These are phyloP conservation scores for Erythrobasidium hasegawianum DNA, from an alignment of 1,284 basidiomycete genomes.

Conservation along the genomic window DNA sequence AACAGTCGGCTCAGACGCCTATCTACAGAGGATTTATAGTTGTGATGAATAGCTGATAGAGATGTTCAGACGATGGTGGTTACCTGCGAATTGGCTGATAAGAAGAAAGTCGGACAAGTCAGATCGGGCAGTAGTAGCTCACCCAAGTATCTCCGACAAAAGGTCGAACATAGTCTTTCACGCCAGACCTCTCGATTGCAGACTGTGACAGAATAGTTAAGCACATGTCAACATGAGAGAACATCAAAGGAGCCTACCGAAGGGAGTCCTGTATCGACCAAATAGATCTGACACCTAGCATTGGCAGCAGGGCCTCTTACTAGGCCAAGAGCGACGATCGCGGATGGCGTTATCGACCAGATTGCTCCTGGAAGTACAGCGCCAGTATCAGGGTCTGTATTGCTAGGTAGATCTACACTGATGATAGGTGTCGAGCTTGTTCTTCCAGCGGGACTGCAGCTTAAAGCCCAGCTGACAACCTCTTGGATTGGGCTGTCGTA, in stretches of 20 bases:
- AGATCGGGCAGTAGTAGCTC: too few relatives aligned
- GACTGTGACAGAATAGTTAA: background rate
- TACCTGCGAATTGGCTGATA: too few relatives aligned
- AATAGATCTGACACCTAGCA: constrained; percentile 7
- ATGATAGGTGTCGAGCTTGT: constrained; percentile 17
- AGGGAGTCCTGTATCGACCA: constrained; percentile 31
- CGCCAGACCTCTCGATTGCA: constrained; percentile 18
- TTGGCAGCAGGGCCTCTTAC: constrained; percentile 18
- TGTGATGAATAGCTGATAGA: too few relatives aligned
- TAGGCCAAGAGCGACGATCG: constrained; percentile 26
- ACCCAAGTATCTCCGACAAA: constrained; percentile 30
- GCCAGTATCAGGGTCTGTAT: constrained; percentile 34
- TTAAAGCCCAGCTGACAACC: constrained; percentile 19
- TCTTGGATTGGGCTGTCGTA: constrained; percentile 23
- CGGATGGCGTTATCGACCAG: constrained; percentile 26
- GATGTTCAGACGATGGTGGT: too few relatives aligned
- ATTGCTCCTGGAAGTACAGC: constrained; percentile 7
- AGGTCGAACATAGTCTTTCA: constrained; percentile 24
- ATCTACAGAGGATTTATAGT: too few relatives aligned
- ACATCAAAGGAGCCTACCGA: constrained; percentile 6
- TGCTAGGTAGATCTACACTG: constrained; percentile 34
- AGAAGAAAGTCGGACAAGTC: too few relatives aligned
- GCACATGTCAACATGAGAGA: too few relatives aligned
- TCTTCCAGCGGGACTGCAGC: constrained; percentile 11
- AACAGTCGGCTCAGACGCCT: too few relatives aligned